These are phyloP conservation scores for Cystofilobasidium ferigula DNA, from an alignment of 768 basidiomycete genomes.

Conservation along the genomic window DNA sequence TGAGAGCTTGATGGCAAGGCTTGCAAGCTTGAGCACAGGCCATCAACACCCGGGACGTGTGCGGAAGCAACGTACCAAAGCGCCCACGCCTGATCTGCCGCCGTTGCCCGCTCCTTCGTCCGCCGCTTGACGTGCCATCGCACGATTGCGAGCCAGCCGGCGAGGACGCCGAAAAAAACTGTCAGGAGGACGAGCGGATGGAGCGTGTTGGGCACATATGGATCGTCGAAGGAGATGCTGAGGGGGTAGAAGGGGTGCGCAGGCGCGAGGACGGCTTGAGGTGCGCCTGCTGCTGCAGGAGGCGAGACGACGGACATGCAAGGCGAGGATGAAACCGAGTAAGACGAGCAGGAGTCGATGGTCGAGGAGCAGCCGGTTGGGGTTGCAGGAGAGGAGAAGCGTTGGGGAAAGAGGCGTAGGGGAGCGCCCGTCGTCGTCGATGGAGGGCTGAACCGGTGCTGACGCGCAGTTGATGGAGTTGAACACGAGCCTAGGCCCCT, in stretches of 20 bases:
- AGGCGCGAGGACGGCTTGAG: not conserved
- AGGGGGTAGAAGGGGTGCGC: slow-evolving; percentile 24
- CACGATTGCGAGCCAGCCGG: slow-evolving; percentile 5
- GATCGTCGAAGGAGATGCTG: not conserved
- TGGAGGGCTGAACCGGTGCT: no score
- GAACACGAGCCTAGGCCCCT: no score
- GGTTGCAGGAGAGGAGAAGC: not conserved
- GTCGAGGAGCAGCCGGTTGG: slow-evolving; percentile 1
- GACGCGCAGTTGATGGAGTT: no score
- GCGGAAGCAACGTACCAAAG: slow-evolving; percentile 2
- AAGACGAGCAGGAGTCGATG: not conserved
- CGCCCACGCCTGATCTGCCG: not conserved
- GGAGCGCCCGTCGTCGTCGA: no score
- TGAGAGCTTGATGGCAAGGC: not conserved
- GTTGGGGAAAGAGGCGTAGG: no score
- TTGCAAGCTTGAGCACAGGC: no score
- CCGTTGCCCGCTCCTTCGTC: not conserved
- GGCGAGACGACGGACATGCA: not conserved
- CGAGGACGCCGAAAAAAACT: slow-evolving; percentile 20
- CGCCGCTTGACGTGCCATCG: not conserved
- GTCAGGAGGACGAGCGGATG: slow-evolving; percentile 22
- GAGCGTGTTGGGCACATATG: slow-evolving; percentile 15
- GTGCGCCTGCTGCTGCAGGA: not conserved
- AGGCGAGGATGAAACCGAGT: not conserved
- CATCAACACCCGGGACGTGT: no score